These are phyloP conservation scores for Selaginella moellendorffii DNA, from an alignment of 75 land plant species.

Conservation along the genomic window DNA sequence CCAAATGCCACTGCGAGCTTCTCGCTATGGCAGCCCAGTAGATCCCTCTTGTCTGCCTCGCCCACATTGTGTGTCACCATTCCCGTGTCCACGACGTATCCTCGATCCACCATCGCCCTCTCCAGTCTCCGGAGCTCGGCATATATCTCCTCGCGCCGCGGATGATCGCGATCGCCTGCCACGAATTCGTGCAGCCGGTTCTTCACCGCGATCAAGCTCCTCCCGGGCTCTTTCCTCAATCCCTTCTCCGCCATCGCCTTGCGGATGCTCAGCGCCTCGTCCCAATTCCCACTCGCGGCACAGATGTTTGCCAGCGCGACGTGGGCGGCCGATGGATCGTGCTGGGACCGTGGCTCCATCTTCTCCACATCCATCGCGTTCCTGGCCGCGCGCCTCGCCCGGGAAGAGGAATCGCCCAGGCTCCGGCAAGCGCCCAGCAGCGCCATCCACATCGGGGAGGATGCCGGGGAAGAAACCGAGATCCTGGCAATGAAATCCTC, in stretches of 20 bases:
- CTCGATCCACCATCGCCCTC: constrained; percentile 2
- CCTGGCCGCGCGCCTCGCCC: too few relatives aligned
- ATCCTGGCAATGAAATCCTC: too few relatives aligned
- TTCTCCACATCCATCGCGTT: too few relatives aligned
- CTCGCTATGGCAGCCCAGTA: constrained; percentile 10
- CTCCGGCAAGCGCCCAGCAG: too few relatives aligned
- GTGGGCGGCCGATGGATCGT: constrained; percentile 3
- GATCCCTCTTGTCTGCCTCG: background rate
- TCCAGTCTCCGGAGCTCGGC: constrained; percentile 10
- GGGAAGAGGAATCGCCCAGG: too few relatives aligned
- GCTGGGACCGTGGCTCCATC: too few relatives aligned
- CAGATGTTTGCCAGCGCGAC: constrained; percentile 8
- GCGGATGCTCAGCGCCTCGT: constrained; percentile 2
- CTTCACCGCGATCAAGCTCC: constrained; percentile 14
- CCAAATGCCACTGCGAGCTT: constrained; percentile 13
- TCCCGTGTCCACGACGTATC: constrained; percentile 9
- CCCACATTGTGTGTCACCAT: constrained; percentile 9
- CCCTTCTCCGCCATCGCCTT: constrained; percentile 11
- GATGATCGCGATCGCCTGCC: constrained; percentile 9
- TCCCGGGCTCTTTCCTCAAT: constrained; percentile 2
- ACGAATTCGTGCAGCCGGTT: constrained; percentile 11
- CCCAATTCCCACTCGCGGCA: constrained; percentile 12
- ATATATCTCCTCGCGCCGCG: constrained; percentile 2
- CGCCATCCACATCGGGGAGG: too few relatives aligned
- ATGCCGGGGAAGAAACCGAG: too few relatives aligned